Conservation (phyloP, 2,329 filamentous ascomycete genomes). For the Anisogramma anomala region DNA sequence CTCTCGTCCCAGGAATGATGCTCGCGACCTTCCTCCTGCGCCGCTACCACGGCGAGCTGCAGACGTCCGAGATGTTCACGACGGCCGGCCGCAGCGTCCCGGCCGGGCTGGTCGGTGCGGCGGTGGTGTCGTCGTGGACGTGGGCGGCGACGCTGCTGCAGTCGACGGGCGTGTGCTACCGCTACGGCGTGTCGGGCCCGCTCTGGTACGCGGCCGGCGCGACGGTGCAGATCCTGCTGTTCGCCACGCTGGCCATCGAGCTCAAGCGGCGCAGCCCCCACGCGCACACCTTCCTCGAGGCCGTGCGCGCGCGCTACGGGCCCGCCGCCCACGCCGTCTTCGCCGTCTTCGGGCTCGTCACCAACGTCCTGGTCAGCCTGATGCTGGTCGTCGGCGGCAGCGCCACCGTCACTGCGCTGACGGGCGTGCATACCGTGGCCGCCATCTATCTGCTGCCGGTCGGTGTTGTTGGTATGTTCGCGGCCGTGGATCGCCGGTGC, state of each 20-base stretch:
- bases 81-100: slow-evolving; percentile 83
- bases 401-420: slow-evolving; percentile 59
- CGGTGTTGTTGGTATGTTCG: slow-evolving; percentile 46
- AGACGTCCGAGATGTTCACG: slow-evolving; percentile 87
- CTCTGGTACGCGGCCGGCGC: slow-evolving; percentile 58
- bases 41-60: slow-evolving; percentile 49
- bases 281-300: slow-evolving; percentile 75
- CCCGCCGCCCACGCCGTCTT: slow-evolving; percentile 61
- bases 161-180: slow-evolving; percentile 70
- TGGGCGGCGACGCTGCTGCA: slow-evolving; percentile 81
- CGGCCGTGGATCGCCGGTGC: neutral
- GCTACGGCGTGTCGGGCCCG: slow-evolving; percentile 55
- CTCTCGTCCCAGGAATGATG: slow-evolving; percentile 24
- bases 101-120: slow-evolving; percentile 74
- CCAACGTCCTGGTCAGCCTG: slow-evolving; percentile 76
- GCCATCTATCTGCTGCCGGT: slow-evolving; percentile 76
- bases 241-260: slow-evolving; percentile 83
- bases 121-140: slow-evolving; percentile 88
- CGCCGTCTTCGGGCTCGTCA: slow-evolving; percentile 70
- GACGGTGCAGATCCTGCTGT: slow-evolving; percentile 77
- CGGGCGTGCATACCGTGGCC: slow-evolving; percentile 64
- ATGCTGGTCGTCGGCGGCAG: slow-evolving; percentile 78
- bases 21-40: slow-evolving; percentile 25
- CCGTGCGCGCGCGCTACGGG: slow-evolving; percentile 72
- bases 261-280: slow-evolving; percentile 79